A percentile compares a stretch with the other conserved stretches of the same genome.
These are phyloP conservation scores for Penstemon barbatus DNA, from an alignment of 257 asterid species.

Conservation along the genomic window DNA sequence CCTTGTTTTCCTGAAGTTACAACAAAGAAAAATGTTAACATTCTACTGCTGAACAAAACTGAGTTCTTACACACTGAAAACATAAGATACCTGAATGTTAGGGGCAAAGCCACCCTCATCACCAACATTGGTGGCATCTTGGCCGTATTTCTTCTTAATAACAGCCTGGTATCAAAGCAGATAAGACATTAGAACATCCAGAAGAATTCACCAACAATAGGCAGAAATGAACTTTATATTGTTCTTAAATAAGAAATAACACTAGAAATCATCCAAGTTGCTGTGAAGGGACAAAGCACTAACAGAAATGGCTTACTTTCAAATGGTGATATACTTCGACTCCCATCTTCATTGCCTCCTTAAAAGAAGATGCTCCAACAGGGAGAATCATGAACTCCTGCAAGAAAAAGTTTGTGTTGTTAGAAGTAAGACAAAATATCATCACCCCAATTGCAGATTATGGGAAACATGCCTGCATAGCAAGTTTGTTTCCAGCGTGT, in stretches of 20 bases:
- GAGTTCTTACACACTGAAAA: constrained; percentile 4
- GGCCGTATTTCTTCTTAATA: constrained; percentile 95
- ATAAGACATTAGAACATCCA: not conserved
- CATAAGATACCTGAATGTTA: constrained; percentile 68
- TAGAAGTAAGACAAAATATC: not conserved
- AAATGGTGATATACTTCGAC: constrained; percentile 93
- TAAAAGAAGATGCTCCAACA: constrained; percentile 86
- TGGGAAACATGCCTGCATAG: constrained; percentile 79
- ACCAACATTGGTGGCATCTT: constrained; percentile 97
- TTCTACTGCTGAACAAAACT: not conserved
- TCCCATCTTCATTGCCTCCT: constrained; percentile 99
- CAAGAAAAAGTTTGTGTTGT: constrained; percentile 19
- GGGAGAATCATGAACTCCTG: constrained; percentile 99
- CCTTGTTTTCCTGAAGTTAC: constrained; percentile 83
- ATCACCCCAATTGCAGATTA: not conserved
- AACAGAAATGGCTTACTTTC: constrained; percentile 54
- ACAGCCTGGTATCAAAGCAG: constrained; percentile 56
- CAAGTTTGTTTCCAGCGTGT: constrained; percentile 98
- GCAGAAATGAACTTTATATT: not conserved
- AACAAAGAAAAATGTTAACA: constrained; percentile 24
- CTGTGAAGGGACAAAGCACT: not conserved
- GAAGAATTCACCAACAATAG: not conserved
- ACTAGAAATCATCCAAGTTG: too few relatives aligned
- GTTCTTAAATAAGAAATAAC: not conserved
- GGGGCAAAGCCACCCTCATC: constrained; percentile 99